These are phyloP conservation scores for Phialemonium atrogriseum DNA, from an alignment of 2,329 filamentous ascomycete genomes.

Conservation along the genomic window DNA sequence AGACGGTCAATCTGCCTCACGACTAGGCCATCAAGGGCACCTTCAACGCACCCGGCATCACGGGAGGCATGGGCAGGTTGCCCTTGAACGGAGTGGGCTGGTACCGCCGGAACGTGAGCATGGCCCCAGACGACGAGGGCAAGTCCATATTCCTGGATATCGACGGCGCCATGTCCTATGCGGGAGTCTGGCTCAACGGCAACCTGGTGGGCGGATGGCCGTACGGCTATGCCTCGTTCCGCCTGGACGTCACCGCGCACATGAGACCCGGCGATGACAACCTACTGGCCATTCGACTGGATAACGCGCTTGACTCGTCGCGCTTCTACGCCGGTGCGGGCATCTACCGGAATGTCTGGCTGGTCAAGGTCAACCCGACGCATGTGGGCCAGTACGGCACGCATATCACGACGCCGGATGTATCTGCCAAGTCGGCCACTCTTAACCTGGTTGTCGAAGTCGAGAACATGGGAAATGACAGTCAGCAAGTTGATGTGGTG, in stretches of 20 bases:
- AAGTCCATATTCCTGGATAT: constrained; percentile 37
- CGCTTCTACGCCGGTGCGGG: constrained; percentile 48
- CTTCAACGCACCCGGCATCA: constrained; percentile 27
- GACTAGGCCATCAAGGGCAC: constrained; percentile 41
- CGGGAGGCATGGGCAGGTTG: constrained; percentile 32
- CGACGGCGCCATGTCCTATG: constrained; percentile 43
- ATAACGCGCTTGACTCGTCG: constrained; percentile 38
- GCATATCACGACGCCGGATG: constrained; percentile 33
- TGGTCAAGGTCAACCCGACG: constrained; percentile 34
- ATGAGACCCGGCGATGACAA: constrained; percentile 26
- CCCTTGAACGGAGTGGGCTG: constrained; percentile 45
- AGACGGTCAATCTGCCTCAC: constrained; percentile 32
- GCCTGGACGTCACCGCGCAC: constrained; percentile 39
- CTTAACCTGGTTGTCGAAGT: constrained; percentile 35
- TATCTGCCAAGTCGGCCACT: constrained; percentile 35
- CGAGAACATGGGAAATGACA: constrained; percentile 30
- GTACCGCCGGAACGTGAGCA: constrained; percentile 35
- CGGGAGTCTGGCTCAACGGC: constrained; percentile 44
- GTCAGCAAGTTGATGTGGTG: constrained; percentile 24
- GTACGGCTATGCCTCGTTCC: constrained; percentile 41
- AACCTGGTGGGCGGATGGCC: constrained; percentile 42
- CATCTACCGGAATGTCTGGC: constrained; percentile 46
- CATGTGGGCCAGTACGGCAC: constrained; percentile 44
- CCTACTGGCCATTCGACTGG: constrained; percentile 39
- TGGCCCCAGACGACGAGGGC: constrained; percentile 20